phyloP scores from a whole-genome alignment of 495 filamentous ascomycete genomes.

The Elasticomyces elasticus region DNA sequence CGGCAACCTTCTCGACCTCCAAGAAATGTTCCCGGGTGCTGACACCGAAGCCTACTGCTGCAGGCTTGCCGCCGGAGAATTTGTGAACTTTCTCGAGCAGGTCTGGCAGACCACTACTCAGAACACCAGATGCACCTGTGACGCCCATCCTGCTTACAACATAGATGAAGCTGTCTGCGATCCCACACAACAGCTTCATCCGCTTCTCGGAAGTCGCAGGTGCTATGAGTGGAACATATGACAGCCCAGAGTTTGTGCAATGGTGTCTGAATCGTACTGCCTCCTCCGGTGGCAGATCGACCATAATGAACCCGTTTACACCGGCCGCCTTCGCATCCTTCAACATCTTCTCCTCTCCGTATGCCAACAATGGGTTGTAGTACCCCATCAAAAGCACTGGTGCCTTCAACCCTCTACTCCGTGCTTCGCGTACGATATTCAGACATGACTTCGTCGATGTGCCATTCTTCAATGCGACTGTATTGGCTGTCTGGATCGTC shows the following conservation, averaged over 20 bases:
- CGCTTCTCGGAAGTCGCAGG: conserved; percentile 84
- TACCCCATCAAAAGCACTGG: conserved; percentile 96
- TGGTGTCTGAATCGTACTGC: conserved; percentile 81
- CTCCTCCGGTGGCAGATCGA: conserved; percentile 94
- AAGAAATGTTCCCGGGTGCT: conserved; percentile 92
- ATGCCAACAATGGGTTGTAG: conserved; percentile 89
- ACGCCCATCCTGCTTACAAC: conserved; percentile 97
- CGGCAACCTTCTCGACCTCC: conserved; percentile 68
- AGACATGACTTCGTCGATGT: conserved; percentile 70
- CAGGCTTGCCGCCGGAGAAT: conserved; percentile 80
- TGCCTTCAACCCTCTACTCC: conserved; percentile 61
- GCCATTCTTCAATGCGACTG: conserved; percentile 73
- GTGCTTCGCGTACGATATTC: conserved; percentile 66
- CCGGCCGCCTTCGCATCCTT: conserved; percentile 75
- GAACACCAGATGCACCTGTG: conserved; percentile 74
- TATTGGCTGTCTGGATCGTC: conserved; percentile 50
- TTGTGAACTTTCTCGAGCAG: conserved; percentile 79
- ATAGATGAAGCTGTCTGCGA: conserved; percentile 98
- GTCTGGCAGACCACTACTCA: conserved; percentile 70
- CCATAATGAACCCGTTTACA: conserved; percentile 95
- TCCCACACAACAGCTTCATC: conserved; percentile 91
- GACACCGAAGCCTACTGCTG: conserved; percentile 89
- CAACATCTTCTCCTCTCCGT: conserved; percentile 84
- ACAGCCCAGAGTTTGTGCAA: conserved; percentile 64
- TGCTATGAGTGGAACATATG: conserved; percentile 91